Conservation (phyloP, 2,329 filamentous ascomycete species). For the Orbilia oligospora region DNA sequence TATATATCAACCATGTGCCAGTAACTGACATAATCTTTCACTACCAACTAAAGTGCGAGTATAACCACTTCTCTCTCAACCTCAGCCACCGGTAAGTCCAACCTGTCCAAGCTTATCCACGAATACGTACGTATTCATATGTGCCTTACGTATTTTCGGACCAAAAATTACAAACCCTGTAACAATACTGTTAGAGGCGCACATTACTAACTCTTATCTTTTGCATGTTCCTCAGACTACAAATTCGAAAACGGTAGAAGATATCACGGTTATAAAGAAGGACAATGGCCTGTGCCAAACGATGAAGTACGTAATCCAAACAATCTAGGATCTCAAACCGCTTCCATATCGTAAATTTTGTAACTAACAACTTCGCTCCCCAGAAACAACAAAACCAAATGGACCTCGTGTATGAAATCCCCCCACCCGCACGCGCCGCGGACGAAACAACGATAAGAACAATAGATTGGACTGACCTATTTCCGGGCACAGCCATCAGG, state of each 20-base stretch:
- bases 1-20: background rate
- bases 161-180: constrained; percentile 8
- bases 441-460: background rate
- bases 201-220: background rate
- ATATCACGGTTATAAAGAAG: constrained; percentile 70
- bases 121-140: background rate
- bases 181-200: background rate
- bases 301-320: constrained; percentile 66
- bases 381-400: constrained; percentile 61
- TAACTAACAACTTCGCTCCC: constrained; percentile 14
- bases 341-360: background rate
- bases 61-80: constrained; percentile 52
- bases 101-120: background rate
- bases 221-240: constrained; percentile 32
- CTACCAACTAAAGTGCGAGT: constrained; percentile 43
- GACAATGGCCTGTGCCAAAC: constrained; percentile 71
- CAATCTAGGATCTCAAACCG: background rate
- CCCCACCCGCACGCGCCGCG: background rate
- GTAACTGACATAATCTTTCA: background rate
- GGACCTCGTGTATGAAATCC: constrained; percentile 55
- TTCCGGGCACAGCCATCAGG: constrained; percentile 62
- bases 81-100: constrained; percentile 48
- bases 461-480: background rate
- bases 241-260: constrained; percentile 66
- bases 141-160: background rate